These are phyloP conservation scores for Asterella californica DNA, from an alignment of 225 moss, liverwort and hornwort species.

Conservation along the genomic window DNA sequence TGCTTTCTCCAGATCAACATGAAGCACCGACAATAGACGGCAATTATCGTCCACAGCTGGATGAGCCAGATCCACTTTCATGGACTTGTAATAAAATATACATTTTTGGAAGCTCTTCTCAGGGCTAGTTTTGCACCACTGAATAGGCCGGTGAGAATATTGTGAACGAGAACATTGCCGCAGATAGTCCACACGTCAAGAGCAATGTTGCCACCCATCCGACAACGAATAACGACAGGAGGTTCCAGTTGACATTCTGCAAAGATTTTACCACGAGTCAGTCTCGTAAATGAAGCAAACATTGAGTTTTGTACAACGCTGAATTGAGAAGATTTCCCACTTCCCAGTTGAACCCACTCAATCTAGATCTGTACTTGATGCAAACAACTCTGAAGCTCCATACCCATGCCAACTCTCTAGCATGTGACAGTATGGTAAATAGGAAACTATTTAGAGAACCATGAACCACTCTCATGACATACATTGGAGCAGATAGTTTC, in stretches of 20 bases:
- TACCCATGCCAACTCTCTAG: too few relatives aligned
- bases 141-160: slow-evolving; percentile 33
- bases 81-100: background rate
- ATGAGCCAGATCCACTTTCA: background rate
- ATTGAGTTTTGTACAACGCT: too few relatives aligned
- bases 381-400: too few relatives aligned
- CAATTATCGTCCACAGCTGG: background rate
- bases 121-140: background rate
- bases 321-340: too few relatives aligned
- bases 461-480: background rate
- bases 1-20: background rate
- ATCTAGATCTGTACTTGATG: too few relatives aligned
- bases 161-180: slow-evolving; percentile 31
- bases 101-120: background rate
- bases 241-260: slow-evolving; percentile 36
- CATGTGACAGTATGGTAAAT: too few relatives aligned
- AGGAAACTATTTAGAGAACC: background rate
- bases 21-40: background rate
- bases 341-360: too few relatives aligned
- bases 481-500: background rate
- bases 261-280: background rate
- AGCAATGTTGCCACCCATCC: slow-evolving; percentile 28
- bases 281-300: background rate
- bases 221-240: slow-evolving; percentile 7
- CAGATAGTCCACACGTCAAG: slow-evolving; percentile 23